These are phyloP conservation scores for Saitozyma podzolica DNA, from an alignment of 768 basidiomycete species.

Conservation along the genomic window DNA sequence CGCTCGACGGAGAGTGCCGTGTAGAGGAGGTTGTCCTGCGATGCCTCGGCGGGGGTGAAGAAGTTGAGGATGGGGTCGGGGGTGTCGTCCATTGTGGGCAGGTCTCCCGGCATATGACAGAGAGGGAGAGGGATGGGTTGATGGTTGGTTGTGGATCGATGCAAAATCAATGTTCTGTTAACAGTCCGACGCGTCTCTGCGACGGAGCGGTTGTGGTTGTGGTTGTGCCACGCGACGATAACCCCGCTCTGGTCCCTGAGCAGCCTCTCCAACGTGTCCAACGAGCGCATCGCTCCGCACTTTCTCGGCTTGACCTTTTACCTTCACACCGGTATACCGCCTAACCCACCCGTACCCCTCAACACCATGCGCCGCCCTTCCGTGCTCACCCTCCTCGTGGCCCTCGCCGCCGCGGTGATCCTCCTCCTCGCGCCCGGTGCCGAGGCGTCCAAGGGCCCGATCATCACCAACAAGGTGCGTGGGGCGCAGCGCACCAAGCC, in stretches of 20 bases:
- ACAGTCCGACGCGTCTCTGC: not conserved
- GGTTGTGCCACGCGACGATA: not conserved
- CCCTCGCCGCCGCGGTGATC: slow-evolving; percentile 33
- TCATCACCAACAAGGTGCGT: slow-evolving; percentile 73
- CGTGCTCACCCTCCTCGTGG: slow-evolving; percentile 20
- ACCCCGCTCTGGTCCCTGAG: not conserved
- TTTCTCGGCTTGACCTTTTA: too few species aligned
- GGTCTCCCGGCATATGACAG: too few species aligned
- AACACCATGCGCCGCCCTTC: slow-evolving; percentile 22
- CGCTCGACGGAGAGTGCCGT: slow-evolving; percentile 64
- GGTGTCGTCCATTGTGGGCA: slow-evolving; percentile 34
- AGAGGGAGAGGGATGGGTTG: not conserved
- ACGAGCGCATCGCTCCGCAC: too few species aligned
- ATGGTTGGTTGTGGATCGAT: not conserved
- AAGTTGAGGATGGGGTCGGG: slow-evolving; percentile 45
- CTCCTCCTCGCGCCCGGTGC: slow-evolving; percentile 54
- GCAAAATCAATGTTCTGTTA: not conserved
- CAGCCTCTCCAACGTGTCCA: too few species aligned
- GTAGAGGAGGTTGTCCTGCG: slow-evolving; percentile 59
- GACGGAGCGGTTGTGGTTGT: too few species aligned
- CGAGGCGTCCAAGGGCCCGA: slow-evolving; percentile 82
- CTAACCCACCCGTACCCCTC: not conserved
- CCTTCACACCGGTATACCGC: too few species aligned
- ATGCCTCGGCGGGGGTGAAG: slow-evolving; percentile 31
- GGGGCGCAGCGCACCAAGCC: not conserved